These are phyloP conservation scores for Xylariaceae sp. DNA, from an alignment of 2,329 filamentous ascomycete species.

Conservation along the genomic window DNA sequence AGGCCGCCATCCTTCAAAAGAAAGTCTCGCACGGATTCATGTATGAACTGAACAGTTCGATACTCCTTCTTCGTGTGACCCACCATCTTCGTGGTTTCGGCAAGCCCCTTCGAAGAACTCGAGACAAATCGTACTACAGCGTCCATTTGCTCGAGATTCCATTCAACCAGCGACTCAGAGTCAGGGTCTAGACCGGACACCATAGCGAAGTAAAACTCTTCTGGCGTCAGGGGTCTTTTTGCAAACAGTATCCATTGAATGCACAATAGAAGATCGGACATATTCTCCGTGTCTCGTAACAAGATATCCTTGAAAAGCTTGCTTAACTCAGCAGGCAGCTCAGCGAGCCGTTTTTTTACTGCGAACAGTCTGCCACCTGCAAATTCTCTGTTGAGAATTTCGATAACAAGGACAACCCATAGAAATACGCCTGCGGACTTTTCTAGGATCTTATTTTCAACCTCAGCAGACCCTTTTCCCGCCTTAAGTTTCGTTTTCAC, in stretches of 20 bases:
- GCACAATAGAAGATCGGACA: conserved; percentile 6
- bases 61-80: conserved; percentile 30
- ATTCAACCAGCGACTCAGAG: conserved; percentile 1
- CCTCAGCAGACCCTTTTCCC: conserved; percentile 1
- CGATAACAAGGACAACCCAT: conserved; percentile 15
- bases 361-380: conserved; percentile 10
- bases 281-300: conserved; percentile 9
- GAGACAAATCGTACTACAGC: conserved; percentile 36
- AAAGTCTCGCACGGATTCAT: conserved; percentile 50
- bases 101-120: conserved; percentile 49
- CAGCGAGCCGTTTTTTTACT: conserved; percentile 7
- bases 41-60: conserved; percentile 50
- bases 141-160: conserved; percentile 6
- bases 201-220: conserved; percentile 10
- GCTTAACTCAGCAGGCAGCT: conserved; percentile 10
- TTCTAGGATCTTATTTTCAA: conserved; percentile 8
- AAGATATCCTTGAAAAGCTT: conserved; percentile 13
- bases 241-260: conserved; percentile 16
- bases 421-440: conserved; percentile 16
- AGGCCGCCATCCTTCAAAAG: conserved; percentile 38
- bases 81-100: conserved; percentile 40
- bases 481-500: conserved; percentile 8
- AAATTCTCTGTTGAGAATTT: conserved; percentile 14
- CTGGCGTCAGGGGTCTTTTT: background rate
- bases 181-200: conserved; percentile 3